These are phyloP conservation scores for Macrotyloma uniflorum DNA, from an alignment of 306 rosid genomes.

Conservation along the genomic window DNA sequence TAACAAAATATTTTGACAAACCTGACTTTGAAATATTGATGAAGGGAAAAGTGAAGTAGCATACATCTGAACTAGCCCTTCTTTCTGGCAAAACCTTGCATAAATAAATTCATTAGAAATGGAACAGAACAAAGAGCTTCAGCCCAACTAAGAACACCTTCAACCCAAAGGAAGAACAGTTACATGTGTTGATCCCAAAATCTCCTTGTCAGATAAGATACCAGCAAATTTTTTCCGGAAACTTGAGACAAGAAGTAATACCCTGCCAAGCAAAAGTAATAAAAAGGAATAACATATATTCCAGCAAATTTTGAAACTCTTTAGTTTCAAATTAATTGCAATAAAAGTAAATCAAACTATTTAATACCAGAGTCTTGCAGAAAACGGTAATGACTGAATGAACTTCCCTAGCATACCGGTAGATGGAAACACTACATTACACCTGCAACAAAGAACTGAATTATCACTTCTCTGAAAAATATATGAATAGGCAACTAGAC, in stretches of 20 bases:
- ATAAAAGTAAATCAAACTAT: conserved; percentile 23
- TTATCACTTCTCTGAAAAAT: conserved; percentile 6
- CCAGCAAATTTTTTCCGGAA: conserved; percentile 75
- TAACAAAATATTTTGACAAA: conserved; percentile 37
- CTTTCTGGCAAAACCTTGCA: conserved; percentile 77
- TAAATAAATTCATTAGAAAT: conserved; percentile 36
- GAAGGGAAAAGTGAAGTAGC: conserved; percentile 62
- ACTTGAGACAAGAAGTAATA: conserved; percentile 72
- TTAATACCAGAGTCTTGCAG: conserved; percentile 84
- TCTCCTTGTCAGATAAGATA: conserved; percentile 68
- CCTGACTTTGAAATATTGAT: conserved; percentile 56
- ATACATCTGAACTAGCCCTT: conserved; percentile 74
- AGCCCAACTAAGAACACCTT: conserved; percentile 34
- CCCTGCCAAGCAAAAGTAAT: conserved; percentile 64
- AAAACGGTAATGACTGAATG: conserved; percentile 71
- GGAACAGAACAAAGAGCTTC: conserved; percentile 31
- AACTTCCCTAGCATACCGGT: conserved; percentile 69
- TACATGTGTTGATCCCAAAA: conserved; percentile 90
- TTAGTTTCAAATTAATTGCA: conserved; percentile 22
- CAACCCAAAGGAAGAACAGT: conserved; percentile 37
- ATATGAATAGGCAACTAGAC: conserved; percentile 8
- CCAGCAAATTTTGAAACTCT: conserved; percentile 27
- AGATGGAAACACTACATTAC: conserved; percentile 66
- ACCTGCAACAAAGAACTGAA: conserved; percentile 62
- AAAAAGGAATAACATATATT: conserved; percentile 26